Conservation (phyloP, 2,329 filamentous ascomycete species). For the Exserohilum rostratum region DNA sequence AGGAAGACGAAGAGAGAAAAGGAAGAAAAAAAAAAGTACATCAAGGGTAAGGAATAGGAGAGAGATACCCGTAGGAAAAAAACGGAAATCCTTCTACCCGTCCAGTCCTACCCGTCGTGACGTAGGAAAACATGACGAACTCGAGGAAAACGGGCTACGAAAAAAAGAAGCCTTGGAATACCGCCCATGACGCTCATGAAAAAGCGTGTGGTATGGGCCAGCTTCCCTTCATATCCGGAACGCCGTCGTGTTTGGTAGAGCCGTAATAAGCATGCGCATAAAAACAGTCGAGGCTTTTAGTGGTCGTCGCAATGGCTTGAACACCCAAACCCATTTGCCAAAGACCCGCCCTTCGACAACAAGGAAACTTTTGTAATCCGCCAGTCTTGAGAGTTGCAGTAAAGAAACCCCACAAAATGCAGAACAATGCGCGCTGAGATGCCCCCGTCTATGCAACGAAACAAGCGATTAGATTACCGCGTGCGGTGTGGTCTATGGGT, state of each 20-base stretch:
- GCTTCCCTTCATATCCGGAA: slow-evolving; percentile 30
- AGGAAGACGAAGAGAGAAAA: slow-evolving; percentile 8
- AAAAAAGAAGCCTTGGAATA: slow-evolving; percentile 20
- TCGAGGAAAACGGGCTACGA: slow-evolving; percentile 11
- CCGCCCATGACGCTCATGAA: slow-evolving; percentile 26
- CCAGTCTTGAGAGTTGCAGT: slow-evolving; percentile 26
- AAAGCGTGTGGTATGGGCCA: slow-evolving; percentile 26
- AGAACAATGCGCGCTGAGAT: slow-evolving; percentile 48
- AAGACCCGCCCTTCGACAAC: slow-evolving; percentile 26
- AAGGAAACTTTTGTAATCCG: slow-evolving; percentile 34
- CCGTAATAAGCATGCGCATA: slow-evolving; percentile 20
- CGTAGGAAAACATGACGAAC: slow-evolving; percentile 21
- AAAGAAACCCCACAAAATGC: slow-evolving; percentile 44
- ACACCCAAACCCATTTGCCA: slow-evolving; percentile 19
- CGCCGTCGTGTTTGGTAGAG: slow-evolving; percentile 31
- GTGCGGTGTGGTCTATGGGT: slow-evolving; percentile 45
- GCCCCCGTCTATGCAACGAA: slow-evolving; percentile 50
- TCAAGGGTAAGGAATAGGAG: slow-evolving; percentile 9
- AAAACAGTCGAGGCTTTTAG: slow-evolving; percentile 13
- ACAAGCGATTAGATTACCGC: slow-evolving; percentile 49
- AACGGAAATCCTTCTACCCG: slow-evolving; percentile 13
- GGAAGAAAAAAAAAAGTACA: slow-evolving; percentile 15
- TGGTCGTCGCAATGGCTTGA: slow-evolving; percentile 22
- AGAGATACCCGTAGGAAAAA: slow-evolving; percentile 13
- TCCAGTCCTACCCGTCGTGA: slow-evolving; percentile 5